Conservation (phyloP, 179 eudicot genomes). For the Beta corolliflora region DNA sequence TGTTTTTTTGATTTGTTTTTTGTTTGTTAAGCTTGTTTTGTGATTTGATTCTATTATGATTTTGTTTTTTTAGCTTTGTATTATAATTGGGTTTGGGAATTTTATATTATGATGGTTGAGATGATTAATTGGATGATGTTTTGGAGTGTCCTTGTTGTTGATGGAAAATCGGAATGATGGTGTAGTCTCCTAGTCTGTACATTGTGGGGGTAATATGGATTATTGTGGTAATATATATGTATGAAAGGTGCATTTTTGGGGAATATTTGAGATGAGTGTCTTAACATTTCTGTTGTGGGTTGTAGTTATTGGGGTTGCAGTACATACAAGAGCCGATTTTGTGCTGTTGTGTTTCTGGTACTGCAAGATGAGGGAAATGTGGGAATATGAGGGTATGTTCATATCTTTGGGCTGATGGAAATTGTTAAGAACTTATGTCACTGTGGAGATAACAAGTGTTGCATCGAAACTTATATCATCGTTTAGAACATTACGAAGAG, state of each 20-base stretch:
- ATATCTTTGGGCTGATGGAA: neutral
- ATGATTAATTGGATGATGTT: no score
- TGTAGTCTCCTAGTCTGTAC: no score
- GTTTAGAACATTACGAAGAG: no score
- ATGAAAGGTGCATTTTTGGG: neutral
- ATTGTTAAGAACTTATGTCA: no score
- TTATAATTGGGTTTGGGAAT: neutral
- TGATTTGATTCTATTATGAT: neutral
- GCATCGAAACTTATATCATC: no score
- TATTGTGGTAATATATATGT: neutral
- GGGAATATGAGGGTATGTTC: neutral
- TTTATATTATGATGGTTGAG: neutral
- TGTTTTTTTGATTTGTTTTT: neutral
- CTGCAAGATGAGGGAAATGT: neutral
- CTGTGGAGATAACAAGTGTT: no score
- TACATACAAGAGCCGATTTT: neutral
- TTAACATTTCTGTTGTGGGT: neutral
- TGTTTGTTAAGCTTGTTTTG: no score
- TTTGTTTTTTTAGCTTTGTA: neutral
- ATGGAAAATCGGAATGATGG: neutral
- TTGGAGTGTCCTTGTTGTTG: neutral
- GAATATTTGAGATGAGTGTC: neutral
- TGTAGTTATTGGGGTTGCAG: neutral
- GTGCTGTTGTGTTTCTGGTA: neutral
- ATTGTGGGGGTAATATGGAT: neutral